Evolutionary conservation across 129 eudicot genomes (phyloP).

Genomic region (Apium graveolens): DNA sequence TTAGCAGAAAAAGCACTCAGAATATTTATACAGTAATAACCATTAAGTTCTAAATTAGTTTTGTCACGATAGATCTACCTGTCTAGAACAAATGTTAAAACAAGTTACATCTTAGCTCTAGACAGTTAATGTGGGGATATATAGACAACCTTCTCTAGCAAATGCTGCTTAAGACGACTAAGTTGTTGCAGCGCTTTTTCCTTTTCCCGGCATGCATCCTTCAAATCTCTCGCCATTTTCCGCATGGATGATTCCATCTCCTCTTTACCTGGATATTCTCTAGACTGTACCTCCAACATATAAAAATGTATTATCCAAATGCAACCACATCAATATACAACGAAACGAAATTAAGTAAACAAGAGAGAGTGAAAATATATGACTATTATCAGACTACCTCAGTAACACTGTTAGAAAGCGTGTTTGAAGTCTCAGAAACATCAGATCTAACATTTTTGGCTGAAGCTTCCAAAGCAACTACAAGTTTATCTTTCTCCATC

Average conservation of each 20-base stretch:
- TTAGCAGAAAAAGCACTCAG: not conserved
- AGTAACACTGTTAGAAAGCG: constrained; percentile 29
- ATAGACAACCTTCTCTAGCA: constrained; percentile 68
- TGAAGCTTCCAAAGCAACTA: constrained; percentile 48
- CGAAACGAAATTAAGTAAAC: not conserved
- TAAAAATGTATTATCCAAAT: constrained; percentile 14
- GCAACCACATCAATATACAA: not conserved
- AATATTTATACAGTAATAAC: not conserved
- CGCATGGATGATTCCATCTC: constrained; percentile 57
- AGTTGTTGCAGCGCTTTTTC: constrained; percentile 80
- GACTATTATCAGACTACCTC: constrained; percentile 40
- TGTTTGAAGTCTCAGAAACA: constrained; percentile 11
- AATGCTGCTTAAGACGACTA: constrained; percentile 91
- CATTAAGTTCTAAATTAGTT: not conserved
- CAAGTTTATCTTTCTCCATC: constrained; percentile 66
- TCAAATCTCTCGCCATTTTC: constrained; percentile 68
- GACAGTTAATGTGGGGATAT: constrained; percentile 1
- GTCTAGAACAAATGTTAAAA: not conserved
- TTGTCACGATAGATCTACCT: not conserved
- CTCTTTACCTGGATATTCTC: constrained; percentile 53
- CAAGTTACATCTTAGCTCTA: not conserved
- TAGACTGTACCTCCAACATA: constrained; percentile 26
- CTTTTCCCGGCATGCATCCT: constrained; percentile 49
- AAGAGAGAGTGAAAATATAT: not conserved
- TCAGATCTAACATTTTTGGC: constrained; percentile 2